Evolutionary conservation across 2,329 filamentous ascomycete species (phyloP), one percentile per base, ranked within the genome.

Genomic region (Scedosporium dehoogii): DNA sequence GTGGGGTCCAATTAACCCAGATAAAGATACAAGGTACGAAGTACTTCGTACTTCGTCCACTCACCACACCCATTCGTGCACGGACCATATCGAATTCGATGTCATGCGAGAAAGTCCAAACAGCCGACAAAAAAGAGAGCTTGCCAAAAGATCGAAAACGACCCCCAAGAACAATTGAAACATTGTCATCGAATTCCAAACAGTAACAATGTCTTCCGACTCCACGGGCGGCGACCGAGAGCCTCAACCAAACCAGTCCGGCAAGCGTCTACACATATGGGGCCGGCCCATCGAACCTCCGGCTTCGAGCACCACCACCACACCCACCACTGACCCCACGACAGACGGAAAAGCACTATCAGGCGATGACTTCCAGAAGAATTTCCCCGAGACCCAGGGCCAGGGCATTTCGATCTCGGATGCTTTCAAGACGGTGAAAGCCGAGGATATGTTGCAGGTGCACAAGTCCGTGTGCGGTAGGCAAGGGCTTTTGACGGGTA

Each of bases 381-480:
- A 67, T 60, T 66, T 67, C 53, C 66, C 66, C 44, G 58, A 60
- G 3, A 64, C 63, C 58, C 63, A 66, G 27, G 27, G 27, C 58
- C 63, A 66, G 27, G 27, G 27, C 5, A 58, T 67, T 56, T 64
- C 67, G 58, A 63, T 83, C 72, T 58, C 68, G 44, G 86, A 91
- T 51, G 89, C 85, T 0, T 78, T 92, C 59, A 82, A 85, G 65
- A 84, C 81, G 58, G 86, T 93, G 65, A 85, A 85, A 65, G 71
- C 80, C 46, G 79, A 87, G 46, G 90, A 93, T 69, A 89, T 92
- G 66, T 73, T 85, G 55, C 84, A 85, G 55, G 79, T 96, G 61
- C 87, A 92, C 73, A 88, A 89, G 73, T 83, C 86, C 63, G 93
- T 93, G 0, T 97, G 94, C 73, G 89, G 91, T 21, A 82, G 92